Evolutionary conservation across 331 rosid genomes (phyloP).

Genomic region (Erythrophleum ivorense): DNA sequence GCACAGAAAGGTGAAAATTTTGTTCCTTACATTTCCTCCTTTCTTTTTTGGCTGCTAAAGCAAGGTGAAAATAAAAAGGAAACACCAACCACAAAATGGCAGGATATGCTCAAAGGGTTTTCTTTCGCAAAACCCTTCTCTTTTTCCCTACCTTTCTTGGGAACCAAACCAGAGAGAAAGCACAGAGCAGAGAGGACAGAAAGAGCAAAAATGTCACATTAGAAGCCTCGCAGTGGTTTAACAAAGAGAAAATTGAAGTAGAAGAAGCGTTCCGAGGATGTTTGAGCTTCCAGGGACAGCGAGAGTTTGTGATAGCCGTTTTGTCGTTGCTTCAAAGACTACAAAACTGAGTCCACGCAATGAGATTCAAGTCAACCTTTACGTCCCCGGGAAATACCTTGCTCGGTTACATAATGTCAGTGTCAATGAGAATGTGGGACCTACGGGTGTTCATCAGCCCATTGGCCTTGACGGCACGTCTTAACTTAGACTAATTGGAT

Average conservation of each 20-base stretch:
- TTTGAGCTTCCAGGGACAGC: neutral
- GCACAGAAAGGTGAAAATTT: neutral
- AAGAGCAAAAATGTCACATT: neutral
- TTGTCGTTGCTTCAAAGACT: neutral
- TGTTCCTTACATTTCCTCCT: neutral
- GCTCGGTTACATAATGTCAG: no score
- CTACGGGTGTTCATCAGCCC: no score
- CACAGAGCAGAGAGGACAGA: neutral
- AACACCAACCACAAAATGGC: slow-evolving; percentile 31
- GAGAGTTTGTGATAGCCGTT: neutral
- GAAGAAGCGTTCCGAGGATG: neutral
- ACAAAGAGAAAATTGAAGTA: neutral
- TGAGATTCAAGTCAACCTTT: neutral
- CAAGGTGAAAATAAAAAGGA: slow-evolving; percentile 14
- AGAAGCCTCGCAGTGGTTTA: neutral
- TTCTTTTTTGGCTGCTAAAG: neutral
- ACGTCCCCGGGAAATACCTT: no score
- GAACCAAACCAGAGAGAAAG: slow-evolving; percentile 15
- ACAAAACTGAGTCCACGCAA: neutral
- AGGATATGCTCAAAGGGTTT: slow-evolving; percentile 4
- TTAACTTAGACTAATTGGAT: no score
- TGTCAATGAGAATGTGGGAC: no score
- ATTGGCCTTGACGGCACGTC: no score
- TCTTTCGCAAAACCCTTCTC: neutral
- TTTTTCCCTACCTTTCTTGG: neutral